Evolutionary conservation across 2,329 filamentous ascomycete genomes (phyloP).

Genomic region (Colletotrichum abscissum): DNA sequence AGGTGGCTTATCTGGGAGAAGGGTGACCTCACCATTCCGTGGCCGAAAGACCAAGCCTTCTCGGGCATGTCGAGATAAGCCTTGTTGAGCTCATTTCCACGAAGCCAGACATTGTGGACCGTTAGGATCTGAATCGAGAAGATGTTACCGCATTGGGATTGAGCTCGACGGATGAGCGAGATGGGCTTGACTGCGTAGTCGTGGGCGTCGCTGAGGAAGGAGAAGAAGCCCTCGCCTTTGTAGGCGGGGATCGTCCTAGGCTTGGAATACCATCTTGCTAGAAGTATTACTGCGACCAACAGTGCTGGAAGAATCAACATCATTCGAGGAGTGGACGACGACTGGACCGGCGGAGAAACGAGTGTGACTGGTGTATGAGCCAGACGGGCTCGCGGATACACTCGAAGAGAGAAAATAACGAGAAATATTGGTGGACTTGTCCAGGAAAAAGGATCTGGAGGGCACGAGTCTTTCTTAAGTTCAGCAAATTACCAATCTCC

Average conservation of each 20-base stretch:
- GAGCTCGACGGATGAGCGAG: conserved; percentile 22
- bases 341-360: not conserved
- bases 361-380: not conserved
- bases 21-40: conserved; percentile 30
- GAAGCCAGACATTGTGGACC: conserved; percentile 31
- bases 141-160: conserved; percentile 20
- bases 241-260: conserved; percentile 32
- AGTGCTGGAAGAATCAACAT: not conserved
- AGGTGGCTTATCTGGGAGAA: conserved; percentile 3
- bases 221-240: conserved; percentile 35
- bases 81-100: conserved; percentile 29
- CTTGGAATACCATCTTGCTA: conserved; percentile 5
- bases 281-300: not conserved
- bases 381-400: not conserved
- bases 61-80: conserved; percentile 30
- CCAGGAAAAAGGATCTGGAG: not conserved
- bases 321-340: not conserved
- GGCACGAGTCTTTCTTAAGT: not conserved
- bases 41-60: conserved; percentile 32
- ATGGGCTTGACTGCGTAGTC: conserved; percentile 15
- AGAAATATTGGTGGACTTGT: no score
- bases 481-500: not conserved
- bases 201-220: conserved; percentile 25
- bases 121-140: conserved; percentile 28
- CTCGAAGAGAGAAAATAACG: not conserved